Evolutionary conservation across 2,329 filamentous ascomycete genomes (phyloP).

Genomic region (Didymella sp.): DNA sequence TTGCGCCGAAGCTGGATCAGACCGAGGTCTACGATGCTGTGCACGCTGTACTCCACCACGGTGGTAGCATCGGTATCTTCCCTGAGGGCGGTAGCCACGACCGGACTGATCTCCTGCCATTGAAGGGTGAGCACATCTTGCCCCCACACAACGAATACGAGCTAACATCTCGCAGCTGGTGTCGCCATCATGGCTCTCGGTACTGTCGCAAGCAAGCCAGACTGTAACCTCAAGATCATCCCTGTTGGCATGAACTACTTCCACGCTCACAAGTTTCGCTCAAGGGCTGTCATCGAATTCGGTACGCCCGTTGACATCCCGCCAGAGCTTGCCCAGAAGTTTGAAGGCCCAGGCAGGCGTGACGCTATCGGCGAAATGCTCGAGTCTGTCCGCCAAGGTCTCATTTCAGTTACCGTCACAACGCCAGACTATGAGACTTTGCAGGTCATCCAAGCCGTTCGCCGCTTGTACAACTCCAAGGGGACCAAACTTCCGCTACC

Average conservation of each 20-base stretch:
- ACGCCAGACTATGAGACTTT: slow-evolving; percentile 94
- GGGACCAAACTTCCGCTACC: slow-evolving; percentile 92
- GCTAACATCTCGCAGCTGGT: slow-evolving; percentile 65
- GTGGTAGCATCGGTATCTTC: slow-evolving; percentile 94
- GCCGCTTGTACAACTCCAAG: slow-evolving; percentile 91
- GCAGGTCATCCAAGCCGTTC: slow-evolving; percentile 86
- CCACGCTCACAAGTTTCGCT: slow-evolving; percentile 97
- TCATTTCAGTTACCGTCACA: slow-evolving; percentile 88
- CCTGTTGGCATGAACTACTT: slow-evolving; percentile 99
- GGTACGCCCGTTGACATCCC: slow-evolving; percentile 88
- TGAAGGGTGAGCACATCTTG: slow-evolving; percentile 63
- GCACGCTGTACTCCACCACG: slow-evolving; percentile 79
- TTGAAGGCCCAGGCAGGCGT: slow-evolving; percentile 73
- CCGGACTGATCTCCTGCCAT: slow-evolving; percentile 84
- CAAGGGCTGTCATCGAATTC: slow-evolving; percentile 93
- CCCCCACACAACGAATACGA: not conserved
- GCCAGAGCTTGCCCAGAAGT: slow-evolving; percentile 80
- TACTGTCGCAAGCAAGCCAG: slow-evolving; percentile 80
- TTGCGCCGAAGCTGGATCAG: slow-evolving; percentile 93
- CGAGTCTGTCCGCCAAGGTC: slow-evolving; percentile 82
- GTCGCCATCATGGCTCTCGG: slow-evolving; percentile 98
- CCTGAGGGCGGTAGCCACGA: slow-evolving; percentile 97
- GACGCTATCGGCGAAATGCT: slow-evolving; percentile 86
- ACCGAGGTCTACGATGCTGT: slow-evolving; percentile 93
- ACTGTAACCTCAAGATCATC: slow-evolving; percentile 91